These are phyloP conservation scores for Metarhizium rileyi DNA, from an alignment of 2,329 filamentous ascomycete species.

Conservation along the genomic window DNA sequence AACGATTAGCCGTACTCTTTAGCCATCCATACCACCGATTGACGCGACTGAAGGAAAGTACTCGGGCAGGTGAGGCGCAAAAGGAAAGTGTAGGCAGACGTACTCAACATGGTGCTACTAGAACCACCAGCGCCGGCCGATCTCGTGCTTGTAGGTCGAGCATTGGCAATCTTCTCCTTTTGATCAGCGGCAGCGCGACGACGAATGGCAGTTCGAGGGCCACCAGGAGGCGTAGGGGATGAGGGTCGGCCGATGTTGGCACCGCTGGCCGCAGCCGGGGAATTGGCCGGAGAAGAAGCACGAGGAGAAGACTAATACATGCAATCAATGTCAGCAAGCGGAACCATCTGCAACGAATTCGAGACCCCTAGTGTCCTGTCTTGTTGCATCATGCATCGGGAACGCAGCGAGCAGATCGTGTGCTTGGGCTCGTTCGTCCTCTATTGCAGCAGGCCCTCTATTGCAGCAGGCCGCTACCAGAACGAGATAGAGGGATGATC, in stretches of 20 bases:
- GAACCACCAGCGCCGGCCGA: slow-evolving; percentile 91
- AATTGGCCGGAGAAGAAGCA: slow-evolving; percentile 48
- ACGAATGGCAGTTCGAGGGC: slow-evolving; percentile 89
- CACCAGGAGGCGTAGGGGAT: slow-evolving; percentile 83
- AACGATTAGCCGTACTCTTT: background rate
- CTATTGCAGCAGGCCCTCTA: background rate
- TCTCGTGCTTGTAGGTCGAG: slow-evolving; percentile 81
- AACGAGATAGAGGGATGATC: no score
- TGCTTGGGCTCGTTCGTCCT: background rate
- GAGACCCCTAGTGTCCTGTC: background rate
- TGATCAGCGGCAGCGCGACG: slow-evolving; percentile 92
- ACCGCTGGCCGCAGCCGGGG: slow-evolving; percentile 52
- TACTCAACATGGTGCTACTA: slow-evolving; percentile 97
- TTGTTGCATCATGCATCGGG: background rate
- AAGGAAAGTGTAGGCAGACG: slow-evolving; percentile 25
- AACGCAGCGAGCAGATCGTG: background rate
- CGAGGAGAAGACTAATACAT: slow-evolving; percentile 45
- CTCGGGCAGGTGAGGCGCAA: background rate
- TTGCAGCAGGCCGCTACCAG: background rate
- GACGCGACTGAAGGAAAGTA: background rate
- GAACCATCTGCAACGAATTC: background rate
- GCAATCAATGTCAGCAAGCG: background rate
- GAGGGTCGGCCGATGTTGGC: slow-evolving; percentile 66
- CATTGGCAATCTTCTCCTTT: slow-evolving; percentile 95
- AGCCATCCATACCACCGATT: background rate